Evolutionary conservation across 2,329 filamentous ascomycete genomes (phyloP).

Genomic region (Colletotrichum euphorbiae): DNA sequence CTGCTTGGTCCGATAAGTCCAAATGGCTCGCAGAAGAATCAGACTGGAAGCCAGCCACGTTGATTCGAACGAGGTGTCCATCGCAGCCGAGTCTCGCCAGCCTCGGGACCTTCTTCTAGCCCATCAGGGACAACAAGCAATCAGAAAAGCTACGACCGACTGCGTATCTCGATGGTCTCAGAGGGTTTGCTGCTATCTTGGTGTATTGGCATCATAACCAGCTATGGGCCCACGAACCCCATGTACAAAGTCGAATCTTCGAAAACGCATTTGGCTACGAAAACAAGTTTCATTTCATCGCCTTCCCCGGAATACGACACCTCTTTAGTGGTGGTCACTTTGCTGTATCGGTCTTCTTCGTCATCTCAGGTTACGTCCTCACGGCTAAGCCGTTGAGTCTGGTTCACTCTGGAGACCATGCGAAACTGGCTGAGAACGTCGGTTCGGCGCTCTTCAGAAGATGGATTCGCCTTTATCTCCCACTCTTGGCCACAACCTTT

Average conservation of each 20-base stretch:
- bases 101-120: slow-evolving; percentile 31
- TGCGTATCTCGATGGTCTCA: slow-evolving; percentile 61
- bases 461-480: slow-evolving; percentile 62
- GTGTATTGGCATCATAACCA: slow-evolving; percentile 62
- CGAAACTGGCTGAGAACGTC: slow-evolving; percentile 56
- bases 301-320: slow-evolving; percentile 67
- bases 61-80: slow-evolving; percentile 27
- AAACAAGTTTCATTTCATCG: slow-evolving; percentile 59
- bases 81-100: slow-evolving; percentile 25
- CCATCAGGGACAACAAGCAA: slow-evolving; percentile 36
- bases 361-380: slow-evolving; percentile 69
- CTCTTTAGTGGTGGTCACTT: slow-evolving; percentile 73
- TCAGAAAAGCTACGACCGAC: slow-evolving; percentile 50
- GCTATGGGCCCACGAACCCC: slow-evolving; percentile 52
- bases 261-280: slow-evolving; percentile 59
- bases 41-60: slow-evolving; percentile 46
- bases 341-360: slow-evolving; percentile 65
- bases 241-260: slow-evolving; percentile 51
- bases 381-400: slow-evolving; percentile 61
- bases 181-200: slow-evolving; percentile 59
- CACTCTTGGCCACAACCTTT: slow-evolving; percentile 67
- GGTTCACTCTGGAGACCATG: slow-evolving; percentile 57
- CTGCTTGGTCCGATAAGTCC: slow-evolving; percentile 42
- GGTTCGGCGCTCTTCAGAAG: slow-evolving; percentile 61
- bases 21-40: slow-evolving; percentile 41